phyloP scores from a whole-genome alignment of 306 rosid species.

The Acmispon strigosus region DNA sequence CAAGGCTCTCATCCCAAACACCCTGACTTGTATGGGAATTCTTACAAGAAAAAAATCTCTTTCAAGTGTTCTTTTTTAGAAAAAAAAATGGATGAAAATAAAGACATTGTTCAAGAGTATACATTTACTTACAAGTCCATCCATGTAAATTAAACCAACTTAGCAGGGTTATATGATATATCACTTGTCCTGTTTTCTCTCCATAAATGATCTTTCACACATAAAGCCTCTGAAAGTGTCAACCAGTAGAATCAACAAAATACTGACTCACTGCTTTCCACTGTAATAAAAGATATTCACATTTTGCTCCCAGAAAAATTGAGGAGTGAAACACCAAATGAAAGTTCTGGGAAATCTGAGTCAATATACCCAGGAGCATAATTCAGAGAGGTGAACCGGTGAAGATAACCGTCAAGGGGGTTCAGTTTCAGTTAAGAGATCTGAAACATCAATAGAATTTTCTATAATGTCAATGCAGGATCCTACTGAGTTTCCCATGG shows the following conservation, averaged over 20 bases:
- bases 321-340: background rate
- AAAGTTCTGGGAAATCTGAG: background rate
- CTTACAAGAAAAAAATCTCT: too few species aligned
- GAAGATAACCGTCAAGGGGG: background rate
- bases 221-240: background rate
- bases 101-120: background rate
- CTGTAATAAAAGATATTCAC: background rate
- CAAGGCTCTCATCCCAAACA: too few species aligned
- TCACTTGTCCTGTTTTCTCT: background rate
- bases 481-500: conserved; percentile 63
- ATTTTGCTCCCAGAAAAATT: background rate
- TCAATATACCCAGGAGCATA: background rate
- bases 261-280: conserved; percentile 2
- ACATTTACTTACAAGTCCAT: background rate
- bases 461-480: conserved; percentile 72
- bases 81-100: too few species aligned
- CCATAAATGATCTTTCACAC: background rate
- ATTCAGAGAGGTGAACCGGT: background rate
- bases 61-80: too few species aligned
- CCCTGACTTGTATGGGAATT: too few species aligned
- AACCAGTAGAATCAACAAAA: background rate
- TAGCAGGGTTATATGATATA: background rate
- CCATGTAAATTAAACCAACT: background rate
- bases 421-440: conserved; percentile 25
- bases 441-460: conserved; percentile 42